These are phyloP conservation scores for Suhomyces chickasaworum DNA, from an alignment of 1,139 yeast species.

Conservation along the genomic window DNA sequence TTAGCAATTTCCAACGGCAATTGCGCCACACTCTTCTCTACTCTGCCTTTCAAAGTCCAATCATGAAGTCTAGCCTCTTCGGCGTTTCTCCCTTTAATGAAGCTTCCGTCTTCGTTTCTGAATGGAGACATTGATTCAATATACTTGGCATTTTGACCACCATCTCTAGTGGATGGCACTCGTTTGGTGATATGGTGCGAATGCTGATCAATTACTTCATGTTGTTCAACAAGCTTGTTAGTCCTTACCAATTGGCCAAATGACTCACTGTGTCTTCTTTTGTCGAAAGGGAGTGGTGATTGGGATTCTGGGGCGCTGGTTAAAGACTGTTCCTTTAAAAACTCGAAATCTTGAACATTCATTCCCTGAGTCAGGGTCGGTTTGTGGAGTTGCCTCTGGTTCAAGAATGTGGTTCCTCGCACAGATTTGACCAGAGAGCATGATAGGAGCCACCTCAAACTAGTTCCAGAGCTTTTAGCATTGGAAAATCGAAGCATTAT, in stretches of 20 bases:
- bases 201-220: constrained; percentile 17
- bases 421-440: not conserved
- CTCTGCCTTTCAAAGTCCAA: constrained; percentile 49
- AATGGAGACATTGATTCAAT: constrained; percentile 30
- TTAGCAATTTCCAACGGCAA: constrained; percentile 57
- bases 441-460: not conserved
- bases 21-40: constrained; percentile 44
- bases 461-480: not conserved
- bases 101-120: constrained; percentile 42
- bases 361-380: constrained; percentile 3
- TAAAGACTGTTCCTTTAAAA: constrained; percentile 8
- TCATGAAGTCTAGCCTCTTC: constrained; percentile 58
- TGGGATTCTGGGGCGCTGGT: not conserved
- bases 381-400: not conserved
- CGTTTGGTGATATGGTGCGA: constrained; percentile 8
- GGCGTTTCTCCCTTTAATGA: constrained; percentile 46
- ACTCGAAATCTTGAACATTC: constrained; percentile 15
- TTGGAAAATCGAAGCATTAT: constrained; percentile 4
- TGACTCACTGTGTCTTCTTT: constrained; percentile 33
- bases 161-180: constrained; percentile 7
- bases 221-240: constrained; percentile 27
- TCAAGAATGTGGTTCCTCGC: not conserved
- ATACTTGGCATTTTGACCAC: constrained; percentile 9
- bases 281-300: constrained; percentile 32
- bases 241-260: constrained; percentile 53